Base-by-base conservation (phyloP, 2,329 filamentous ascomycete species). In the Cytospora piceicola region DNA sequence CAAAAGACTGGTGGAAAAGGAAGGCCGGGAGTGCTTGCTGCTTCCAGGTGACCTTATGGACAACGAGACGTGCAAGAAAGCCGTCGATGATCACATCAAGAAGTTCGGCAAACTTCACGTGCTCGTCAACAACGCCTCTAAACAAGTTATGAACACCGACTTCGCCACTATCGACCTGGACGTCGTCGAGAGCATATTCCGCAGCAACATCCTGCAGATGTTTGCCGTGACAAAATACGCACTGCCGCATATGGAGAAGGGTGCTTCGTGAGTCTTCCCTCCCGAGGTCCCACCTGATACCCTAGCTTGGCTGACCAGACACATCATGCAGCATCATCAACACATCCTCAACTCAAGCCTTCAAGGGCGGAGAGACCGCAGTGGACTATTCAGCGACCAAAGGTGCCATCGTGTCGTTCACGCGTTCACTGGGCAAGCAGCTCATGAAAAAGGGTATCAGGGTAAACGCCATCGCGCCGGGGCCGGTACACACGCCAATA, bases 191-290 rank as follows among this genome's bases (percentile, higher is more conserved):
- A 83, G 80, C 69, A 83, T 82, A 0, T 89, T 88, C 77, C 80
- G 80, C 54, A 81, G 79, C 67, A 88, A 88, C 67, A 82, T 88
- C 36, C 70, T 86, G 11, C 80, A 83, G 63, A 86, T 87, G 77
- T 85, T 88, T 70, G 83, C 84, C n/a, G 77, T 88, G 67, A 82
- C 82, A 6, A 88, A 88, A 71, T 87, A 80, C 67, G 78, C 84
- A 0, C 72, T 88, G 9, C 80, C 81, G 6, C 81, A 87, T 69
- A 84, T 88, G 83, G 77, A 80, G 63, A 78, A 76, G 59, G 83
- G 83, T 5, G 76, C 69, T 55, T 80, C 77, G 80, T 81, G 68
- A 68, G 79, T 75, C 36, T 27, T 24, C n/a, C n/a, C 46, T 49
- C 9, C n/a, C n/a, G n/a, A n/a, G n/a, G n/a, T n/a, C n/a, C 17